Evolutionary conservation across 345 rosid species (phyloP).

Genomic region (Euclidium syriacum): DNA sequence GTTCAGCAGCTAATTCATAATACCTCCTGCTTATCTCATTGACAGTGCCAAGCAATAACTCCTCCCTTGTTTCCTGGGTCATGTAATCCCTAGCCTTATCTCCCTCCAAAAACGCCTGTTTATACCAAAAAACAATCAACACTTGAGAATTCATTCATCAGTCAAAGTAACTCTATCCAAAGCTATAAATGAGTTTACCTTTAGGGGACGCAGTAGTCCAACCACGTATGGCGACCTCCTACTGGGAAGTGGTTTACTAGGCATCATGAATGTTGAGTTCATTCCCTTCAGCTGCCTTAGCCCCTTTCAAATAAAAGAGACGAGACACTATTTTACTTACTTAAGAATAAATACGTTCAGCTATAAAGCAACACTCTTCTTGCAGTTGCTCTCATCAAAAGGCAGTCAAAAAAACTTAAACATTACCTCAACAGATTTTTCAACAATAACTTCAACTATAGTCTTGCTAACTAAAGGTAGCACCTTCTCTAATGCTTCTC

Average conservation of each 20-base stretch:
- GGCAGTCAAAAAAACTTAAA: background rate
- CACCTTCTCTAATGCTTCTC: slow-evolving; percentile 50
- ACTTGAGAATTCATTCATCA: slow-evolving; percentile 17
- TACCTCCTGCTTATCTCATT: slow-evolving; percentile 72
- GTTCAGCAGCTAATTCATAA: slow-evolving; percentile 72
- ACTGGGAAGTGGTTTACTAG: slow-evolving; percentile 87
- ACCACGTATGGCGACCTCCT: slow-evolving; percentile 88
- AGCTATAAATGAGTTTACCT: slow-evolving; percentile 49
- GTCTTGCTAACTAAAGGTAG: slow-evolving; percentile 49
- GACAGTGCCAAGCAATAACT: slow-evolving; percentile 47
- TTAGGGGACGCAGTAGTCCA: slow-evolving; percentile 69
- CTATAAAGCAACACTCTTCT: background rate
- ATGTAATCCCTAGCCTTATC: slow-evolving; percentile 62
- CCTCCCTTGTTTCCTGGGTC: slow-evolving; percentile 52
- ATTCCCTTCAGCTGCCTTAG: slow-evolving; percentile 85
- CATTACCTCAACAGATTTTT: slow-evolving; percentile 87
- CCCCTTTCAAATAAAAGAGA: no score
- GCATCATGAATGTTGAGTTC: slow-evolving; percentile 87
- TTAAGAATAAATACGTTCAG: no score
- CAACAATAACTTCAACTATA: slow-evolving; percentile 63
- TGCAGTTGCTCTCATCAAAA: background rate
- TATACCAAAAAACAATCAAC: background rate
- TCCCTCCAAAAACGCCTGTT: slow-evolving; percentile 68
- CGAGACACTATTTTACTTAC: no score
- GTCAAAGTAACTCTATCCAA: slow-evolving; percentile 9